A percentile compares a stretch with the other conserved stretches of the same genome.
These are phyloP conservation scores for Stromatinia cepivora DNA, from an alignment of 2,329 filamentous ascomycete species.

Conservation along the genomic window DNA sequence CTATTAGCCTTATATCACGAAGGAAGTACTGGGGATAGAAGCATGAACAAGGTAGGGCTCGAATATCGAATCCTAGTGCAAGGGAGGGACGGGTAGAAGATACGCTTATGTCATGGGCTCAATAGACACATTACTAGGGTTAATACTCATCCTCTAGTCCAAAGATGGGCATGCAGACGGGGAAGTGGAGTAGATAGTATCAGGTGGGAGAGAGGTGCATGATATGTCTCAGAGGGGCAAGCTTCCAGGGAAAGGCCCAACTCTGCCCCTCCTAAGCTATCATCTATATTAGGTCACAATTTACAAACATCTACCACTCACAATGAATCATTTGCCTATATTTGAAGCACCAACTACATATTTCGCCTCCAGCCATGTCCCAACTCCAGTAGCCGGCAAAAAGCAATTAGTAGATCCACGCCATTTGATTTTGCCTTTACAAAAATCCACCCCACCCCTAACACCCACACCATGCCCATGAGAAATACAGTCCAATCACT, in stretches of 20 bases:
- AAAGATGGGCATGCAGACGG: background rate
- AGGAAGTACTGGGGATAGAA: background rate
- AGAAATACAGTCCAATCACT: conserved; percentile 23
- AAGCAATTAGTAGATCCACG: conserved; percentile 2
- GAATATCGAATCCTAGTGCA: background rate
- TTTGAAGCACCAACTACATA: conserved; percentile 12
- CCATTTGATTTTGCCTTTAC: conserved; percentile 14
- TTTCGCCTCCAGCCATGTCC: background rate
- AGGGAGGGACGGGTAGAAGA: background rate
- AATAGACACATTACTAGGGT: conserved; percentile 7
- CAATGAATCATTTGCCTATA: background rate
- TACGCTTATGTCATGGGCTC: conserved; percentile 12
- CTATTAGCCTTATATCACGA: background rate
- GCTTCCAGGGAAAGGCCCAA: background rate
- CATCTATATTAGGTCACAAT: conserved; percentile 5
- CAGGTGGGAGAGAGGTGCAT: conserved; percentile 10
- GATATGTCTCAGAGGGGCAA: conserved; percentile 16
- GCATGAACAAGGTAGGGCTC: background rate
- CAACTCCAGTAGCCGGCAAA: conserved; percentile 16
- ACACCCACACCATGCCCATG: background rate
- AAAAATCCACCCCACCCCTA: conserved; percentile 1
- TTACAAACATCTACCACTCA: conserved; percentile 3
- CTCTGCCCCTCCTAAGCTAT: background rate
- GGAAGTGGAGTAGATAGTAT: conserved; percentile 1
- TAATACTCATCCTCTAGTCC: conserved; percentile 1